Evolutionary conservation across 23 red algal genomes (phyloP).

Genomic region (Chondrus crispus): DNA sequence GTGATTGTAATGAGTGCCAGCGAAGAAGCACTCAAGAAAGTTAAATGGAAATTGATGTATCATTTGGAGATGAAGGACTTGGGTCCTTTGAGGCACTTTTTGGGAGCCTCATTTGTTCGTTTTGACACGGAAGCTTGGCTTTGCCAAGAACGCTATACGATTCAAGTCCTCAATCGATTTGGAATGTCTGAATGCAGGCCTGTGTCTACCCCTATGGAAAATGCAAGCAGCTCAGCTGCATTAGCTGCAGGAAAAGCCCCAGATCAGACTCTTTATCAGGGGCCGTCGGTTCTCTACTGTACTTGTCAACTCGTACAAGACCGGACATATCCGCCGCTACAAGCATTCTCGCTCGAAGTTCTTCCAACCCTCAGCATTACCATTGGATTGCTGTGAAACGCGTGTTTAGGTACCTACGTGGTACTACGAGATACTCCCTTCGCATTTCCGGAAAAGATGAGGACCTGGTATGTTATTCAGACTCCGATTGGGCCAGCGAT

Average conservation of each 20-base stretch:
- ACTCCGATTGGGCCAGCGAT: neutral
- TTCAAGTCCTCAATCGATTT: neutral
- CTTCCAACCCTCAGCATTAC: no score
- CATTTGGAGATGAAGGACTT: neutral
- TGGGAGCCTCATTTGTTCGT: neutral
- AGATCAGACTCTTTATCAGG: neutral
- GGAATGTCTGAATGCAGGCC: constrained; percentile 12
- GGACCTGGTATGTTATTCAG: neutral
- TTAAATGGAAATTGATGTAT: neutral
- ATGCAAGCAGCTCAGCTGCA: neutral
- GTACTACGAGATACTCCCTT: neutral
- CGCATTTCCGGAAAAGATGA: neutral
- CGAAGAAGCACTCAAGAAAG: neutral
- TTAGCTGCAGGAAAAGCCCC: neutral
- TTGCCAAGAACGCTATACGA: neutral
- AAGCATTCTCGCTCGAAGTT: neutral
- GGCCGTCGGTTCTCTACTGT: neutral
- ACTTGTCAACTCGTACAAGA: neutral
- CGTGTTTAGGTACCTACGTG: neutral
- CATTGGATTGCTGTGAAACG: neutral
- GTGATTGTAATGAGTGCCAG: neutral
- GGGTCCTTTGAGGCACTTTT: neutral
- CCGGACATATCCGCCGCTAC: neutral
- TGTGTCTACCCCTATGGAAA: constrained; percentile 9
- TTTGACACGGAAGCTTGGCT: neutral